A percentile compares a stretch with the other conserved stretches of the same genome.
Evolutionary conservation across 2,329 filamentous ascomycete species (phyloP).

Genomic region (Verticillium tricorpus): DNA sequence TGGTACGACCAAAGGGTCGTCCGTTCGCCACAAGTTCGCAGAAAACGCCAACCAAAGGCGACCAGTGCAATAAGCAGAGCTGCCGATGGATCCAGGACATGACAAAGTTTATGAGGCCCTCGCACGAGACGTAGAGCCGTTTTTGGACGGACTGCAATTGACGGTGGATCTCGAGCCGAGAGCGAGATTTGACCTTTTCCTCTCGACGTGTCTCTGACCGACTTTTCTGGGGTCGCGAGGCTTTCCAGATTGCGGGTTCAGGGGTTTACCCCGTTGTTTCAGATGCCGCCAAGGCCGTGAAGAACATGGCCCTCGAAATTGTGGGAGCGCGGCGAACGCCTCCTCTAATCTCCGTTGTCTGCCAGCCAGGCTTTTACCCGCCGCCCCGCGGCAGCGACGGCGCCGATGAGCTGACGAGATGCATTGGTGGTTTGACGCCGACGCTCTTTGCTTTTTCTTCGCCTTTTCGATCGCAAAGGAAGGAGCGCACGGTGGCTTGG

Average conservation of each 20-base stretch:
- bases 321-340: neutral
- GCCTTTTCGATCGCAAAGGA: neutral
- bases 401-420: neutral
- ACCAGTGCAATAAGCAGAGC: no score
- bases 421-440: neutral
- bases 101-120: neutral
- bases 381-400: neutral
- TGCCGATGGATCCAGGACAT: no score
- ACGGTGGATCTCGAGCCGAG: neutral
- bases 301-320: neutral
- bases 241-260: neutral
- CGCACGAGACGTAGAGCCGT: neutral
- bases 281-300: conserved; percentile 1
- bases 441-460: neutral
- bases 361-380: neutral
- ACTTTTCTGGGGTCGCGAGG: neutral
- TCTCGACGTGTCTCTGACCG: neutral
- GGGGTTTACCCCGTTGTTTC: conserved; percentile 3
- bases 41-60: no score
- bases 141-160: neutral
- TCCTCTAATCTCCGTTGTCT: neutral
- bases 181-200: neutral
- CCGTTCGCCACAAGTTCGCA: no score
- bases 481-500: neutral
- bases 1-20: no score